Evolutionary conservation across 2,329 filamentous ascomycete genomes (phyloP).

Genomic region (Penicillium sp.): DNA sequence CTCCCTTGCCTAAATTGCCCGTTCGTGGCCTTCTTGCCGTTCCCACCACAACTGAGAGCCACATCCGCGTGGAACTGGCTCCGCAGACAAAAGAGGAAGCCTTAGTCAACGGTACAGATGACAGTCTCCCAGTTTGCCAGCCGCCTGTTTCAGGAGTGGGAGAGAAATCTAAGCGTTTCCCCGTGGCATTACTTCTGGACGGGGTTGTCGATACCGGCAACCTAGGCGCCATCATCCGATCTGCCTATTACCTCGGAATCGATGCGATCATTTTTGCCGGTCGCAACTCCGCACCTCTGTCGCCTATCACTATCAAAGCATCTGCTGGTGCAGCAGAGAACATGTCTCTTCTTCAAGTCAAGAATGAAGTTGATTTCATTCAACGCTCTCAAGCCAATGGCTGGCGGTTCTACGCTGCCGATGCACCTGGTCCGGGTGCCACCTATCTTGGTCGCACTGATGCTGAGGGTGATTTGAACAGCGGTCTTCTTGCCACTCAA

Average conservation of each 20-base stretch:
- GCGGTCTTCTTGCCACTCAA: constrained; percentile 50
- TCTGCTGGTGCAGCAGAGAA: constrained; percentile 85
- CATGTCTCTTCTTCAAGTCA: constrained; percentile 69
- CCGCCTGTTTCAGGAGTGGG: constrained; percentile 9
- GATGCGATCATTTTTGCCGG: constrained; percentile 78
- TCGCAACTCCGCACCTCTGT: constrained; percentile 70
- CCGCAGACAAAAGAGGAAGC: constrained; percentile 73
- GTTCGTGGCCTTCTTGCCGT: constrained; percentile 58
- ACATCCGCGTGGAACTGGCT: constrained; percentile 61
- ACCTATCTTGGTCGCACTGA: constrained; percentile 22
- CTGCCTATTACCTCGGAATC: constrained; percentile 85
- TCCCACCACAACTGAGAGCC: constrained; percentile 44
- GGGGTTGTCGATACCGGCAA: constrained; percentile 79
- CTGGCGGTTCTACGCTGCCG: constrained; percentile 83
- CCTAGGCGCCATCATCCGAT: constrained; percentile 82
- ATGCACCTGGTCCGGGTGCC: constrained; percentile 39
- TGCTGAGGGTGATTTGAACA: constrained; percentile 35
- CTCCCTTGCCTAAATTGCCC: constrained; percentile 72
- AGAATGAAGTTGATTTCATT: constrained; percentile 69
- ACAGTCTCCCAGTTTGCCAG: constrained; percentile 46
- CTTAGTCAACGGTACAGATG: constrained; percentile 66
- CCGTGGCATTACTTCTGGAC: constrained; percentile 46
- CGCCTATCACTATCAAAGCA: constrained; percentile 78
- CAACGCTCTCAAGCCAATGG: constrained; percentile 65
- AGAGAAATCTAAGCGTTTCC: constrained; percentile 29